Percentiles rank a stretch among this genome's conserved stretches.
These are phyloP conservation scores for Leccinum barrowsii DNA, from an alignment of 768 basidiomycete genomes.

Conservation along the genomic window DNA sequence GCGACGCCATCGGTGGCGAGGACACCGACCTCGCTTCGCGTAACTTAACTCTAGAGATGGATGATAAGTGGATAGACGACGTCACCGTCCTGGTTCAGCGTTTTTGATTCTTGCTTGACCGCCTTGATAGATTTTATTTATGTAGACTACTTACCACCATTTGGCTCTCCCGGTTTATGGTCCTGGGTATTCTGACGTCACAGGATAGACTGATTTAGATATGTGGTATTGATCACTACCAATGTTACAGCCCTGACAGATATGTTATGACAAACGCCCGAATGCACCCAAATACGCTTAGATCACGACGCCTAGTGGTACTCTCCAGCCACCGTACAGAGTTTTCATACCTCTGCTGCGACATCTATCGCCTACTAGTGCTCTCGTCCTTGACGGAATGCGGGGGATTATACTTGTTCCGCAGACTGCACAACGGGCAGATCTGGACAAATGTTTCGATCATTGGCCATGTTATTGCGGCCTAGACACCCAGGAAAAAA, in stretches of 20 bases:
- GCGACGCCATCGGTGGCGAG: slow-evolving; percentile 42
- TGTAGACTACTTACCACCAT: neutral
- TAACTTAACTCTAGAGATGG: slow-evolving; percentile 47
- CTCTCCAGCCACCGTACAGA: neutral
- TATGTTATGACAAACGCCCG: slow-evolving; percentile 14
- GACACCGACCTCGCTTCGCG: slow-evolving; percentile 39
- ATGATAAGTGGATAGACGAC: slow-evolving; percentile 50
- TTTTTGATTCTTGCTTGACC: slow-evolving; percentile 20
- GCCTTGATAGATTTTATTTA: neutral
- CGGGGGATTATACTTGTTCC: slow-evolving; percentile 32
- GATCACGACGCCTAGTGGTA: neutral
- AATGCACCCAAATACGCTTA: slow-evolving; percentile 3
- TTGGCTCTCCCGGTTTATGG: neutral
- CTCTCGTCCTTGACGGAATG: slow-evolving; percentile 24
- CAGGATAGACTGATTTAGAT: neutral
- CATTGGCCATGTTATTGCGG: slow-evolving; percentile 71
- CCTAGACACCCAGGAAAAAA: slow-evolving; percentile 35
- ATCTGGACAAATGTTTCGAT: slow-evolving; percentile 61
- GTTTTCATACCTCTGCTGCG: neutral
- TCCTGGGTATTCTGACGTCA: neutral
- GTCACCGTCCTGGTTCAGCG: slow-evolving; percentile 44
- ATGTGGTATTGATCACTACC: slow-evolving; percentile 8
- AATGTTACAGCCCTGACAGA: slow-evolving; percentile 8
- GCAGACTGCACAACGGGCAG: slow-evolving; percentile 52
- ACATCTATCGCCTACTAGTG: slow-evolving; percentile 18